Evolutionary conservation across 768 basidiomycete genomes (phyloP).

Genomic region (Russula earlei): DNA sequence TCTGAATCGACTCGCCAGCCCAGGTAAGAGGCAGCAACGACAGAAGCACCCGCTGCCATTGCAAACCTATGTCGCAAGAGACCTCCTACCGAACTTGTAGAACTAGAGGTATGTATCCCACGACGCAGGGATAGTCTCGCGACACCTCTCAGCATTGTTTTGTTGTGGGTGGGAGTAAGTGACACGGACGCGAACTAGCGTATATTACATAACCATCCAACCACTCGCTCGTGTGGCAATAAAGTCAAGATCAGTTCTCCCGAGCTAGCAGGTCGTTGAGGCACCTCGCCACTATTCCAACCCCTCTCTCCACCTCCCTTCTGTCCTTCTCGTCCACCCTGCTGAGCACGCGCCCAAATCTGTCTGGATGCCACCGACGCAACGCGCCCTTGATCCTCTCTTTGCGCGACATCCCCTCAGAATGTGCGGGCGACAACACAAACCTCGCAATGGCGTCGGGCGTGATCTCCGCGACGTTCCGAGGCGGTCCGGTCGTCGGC

Average conservation of each 20-base stretch:
- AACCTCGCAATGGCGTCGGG: constrained; percentile 47
- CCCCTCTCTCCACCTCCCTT: constrained; percentile 47
- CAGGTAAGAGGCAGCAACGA: constrained; percentile 27
- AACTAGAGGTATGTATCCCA: constrained; percentile 12
- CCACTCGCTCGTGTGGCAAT: too few species aligned
- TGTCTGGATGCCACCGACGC: constrained; percentile 75
- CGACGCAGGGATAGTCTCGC: constrained; percentile 11
- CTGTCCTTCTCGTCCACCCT: constrained; percentile 46
- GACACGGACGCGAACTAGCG: not conserved
- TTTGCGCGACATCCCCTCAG: constrained; percentile 45
- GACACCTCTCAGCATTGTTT: constrained; percentile 16
- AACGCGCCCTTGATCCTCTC: constrained; percentile 59
- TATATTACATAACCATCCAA: too few species aligned
- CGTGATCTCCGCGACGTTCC: constrained; percentile 39
- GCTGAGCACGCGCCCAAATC: constrained; percentile 49
- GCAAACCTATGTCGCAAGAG: constrained; percentile 18
- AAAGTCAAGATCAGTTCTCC: constrained; percentile 16
- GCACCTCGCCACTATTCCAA: constrained; percentile 53
- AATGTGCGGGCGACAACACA: constrained; percentile 58
- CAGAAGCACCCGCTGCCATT: constrained; percentile 25
- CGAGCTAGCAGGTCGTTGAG: constrained; percentile 19
- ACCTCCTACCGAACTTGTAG: not conserved
- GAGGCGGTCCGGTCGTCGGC: constrained; percentile 45
- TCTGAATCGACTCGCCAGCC: constrained; percentile 25
- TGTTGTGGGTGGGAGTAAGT: too few species aligned